phyloP scores from a whole-genome alignment of 208 protist genomes.

The Trypanosoma cruzi region DNA sequence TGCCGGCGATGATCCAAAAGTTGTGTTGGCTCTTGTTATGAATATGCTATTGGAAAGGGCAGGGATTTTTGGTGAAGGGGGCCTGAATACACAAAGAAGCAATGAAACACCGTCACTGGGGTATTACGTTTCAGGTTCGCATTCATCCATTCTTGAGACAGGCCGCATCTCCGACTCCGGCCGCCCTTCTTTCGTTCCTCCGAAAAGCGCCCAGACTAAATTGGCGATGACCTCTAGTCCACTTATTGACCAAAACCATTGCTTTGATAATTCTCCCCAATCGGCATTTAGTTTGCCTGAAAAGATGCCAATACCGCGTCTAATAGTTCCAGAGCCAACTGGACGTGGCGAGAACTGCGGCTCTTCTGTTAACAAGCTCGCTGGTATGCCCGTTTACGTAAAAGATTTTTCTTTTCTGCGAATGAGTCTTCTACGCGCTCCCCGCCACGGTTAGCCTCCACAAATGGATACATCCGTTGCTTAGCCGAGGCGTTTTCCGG shows the following conservation, averaged over 20 bases:
- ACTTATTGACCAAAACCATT: not conserved
- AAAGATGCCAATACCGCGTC: not conserved
- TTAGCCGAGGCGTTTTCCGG: not conserved
- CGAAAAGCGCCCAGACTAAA: not conserved
- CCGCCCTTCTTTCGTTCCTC: not conserved
- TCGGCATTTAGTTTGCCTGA: not conserved
- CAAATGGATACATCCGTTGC: not conserved
- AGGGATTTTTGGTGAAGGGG: not conserved
- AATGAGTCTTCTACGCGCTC: not conserved
- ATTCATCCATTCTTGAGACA: not conserved
- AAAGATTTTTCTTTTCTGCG: not conserved
- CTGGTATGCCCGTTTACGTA: not conserved
- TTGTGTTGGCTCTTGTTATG: conserved; percentile 40
- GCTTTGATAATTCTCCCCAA: not conserved
- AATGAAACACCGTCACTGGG: not conserved
- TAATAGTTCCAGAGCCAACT: conserved; percentile 5
- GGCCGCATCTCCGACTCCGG: not conserved
- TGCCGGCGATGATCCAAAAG: conserved; percentile 33
- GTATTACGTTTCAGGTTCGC: not conserved
- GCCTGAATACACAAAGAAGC: not conserved
- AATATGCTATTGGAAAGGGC: conserved; percentile 28
- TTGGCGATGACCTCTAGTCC: not conserved
- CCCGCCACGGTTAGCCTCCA: not conserved
- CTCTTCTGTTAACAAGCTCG: not conserved
- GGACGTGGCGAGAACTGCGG: not conserved